phyloP scores from a whole-genome alignment of 371 early-diverging fungal genomes.

The Conidiobolus coronatus region DNA sequence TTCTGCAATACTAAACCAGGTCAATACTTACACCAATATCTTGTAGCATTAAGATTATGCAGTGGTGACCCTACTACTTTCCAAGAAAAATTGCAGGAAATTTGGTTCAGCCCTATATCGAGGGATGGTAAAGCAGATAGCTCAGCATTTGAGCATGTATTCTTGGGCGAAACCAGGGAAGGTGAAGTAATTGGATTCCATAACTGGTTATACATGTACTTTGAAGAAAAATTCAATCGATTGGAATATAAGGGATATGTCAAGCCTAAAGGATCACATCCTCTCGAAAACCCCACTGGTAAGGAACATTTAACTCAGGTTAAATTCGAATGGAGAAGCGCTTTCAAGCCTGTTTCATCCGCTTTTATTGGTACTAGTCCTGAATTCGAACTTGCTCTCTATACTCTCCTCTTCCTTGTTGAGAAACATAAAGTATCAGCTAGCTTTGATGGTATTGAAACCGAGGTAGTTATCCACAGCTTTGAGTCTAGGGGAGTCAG shows the following conservation, averaged over 20 bases:
- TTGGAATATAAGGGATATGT: conserved; percentile 21
- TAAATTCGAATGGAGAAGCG: conserved; percentile 16
- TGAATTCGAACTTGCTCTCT: conserved; percentile 28
- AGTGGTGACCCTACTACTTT: conserved; percentile 8
- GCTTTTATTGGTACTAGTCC: conserved; percentile 20
- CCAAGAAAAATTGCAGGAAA: conserved; percentile 8
- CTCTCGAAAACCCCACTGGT: conserved; percentile 6
- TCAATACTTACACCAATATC: conserved; percentile 12
- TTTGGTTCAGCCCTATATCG: conserved; percentile 17
- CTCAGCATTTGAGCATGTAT: conserved; percentile 23
- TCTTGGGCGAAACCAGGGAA: conserved; percentile 17
- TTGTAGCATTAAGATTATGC: conserved; percentile 9
- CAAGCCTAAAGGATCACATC: conserved; percentile 8
- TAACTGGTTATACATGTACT: conserved; percentile 20
- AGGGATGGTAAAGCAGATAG: conserved; percentile 9
- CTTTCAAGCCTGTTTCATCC: conserved; percentile 15
- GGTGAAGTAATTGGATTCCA: conserved; percentile 21
- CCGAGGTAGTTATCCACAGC: background rate
- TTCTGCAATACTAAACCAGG: conserved; percentile 11
- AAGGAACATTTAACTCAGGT: conserved; percentile 7
- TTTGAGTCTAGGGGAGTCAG: background rate
- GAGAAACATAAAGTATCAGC: conserved; percentile 1
- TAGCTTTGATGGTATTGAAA: conserved; percentile 2
- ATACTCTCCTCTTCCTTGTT: conserved; percentile 12
- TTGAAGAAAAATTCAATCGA: conserved; percentile 14